These are phyloP conservation scores for Gyrodon lividus DNA, from an alignment of 768 basidiomycete species.

Conservation along the genomic window DNA sequence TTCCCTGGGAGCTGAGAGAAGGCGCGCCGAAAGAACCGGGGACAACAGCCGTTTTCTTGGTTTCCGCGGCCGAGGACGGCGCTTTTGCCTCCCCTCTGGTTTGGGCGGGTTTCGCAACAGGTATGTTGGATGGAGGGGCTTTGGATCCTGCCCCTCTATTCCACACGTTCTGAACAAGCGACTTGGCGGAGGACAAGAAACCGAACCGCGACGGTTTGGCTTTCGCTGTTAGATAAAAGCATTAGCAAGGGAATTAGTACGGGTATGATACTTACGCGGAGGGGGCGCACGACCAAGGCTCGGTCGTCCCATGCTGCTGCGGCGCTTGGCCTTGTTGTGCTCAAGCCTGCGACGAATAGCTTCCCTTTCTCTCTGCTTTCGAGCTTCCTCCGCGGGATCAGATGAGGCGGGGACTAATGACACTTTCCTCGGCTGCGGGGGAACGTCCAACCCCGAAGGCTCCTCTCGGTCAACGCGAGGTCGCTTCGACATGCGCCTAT, in stretches of 20 bases:
- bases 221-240: slow-evolving; percentile 34
- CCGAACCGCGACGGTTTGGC: slow-evolving; percentile 55
- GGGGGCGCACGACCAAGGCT: slow-evolving; percentile 42
- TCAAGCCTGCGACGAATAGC: slow-evolving; percentile 65
- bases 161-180: slow-evolving; percentile 73
- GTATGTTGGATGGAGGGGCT: slow-evolving; percentile 23
- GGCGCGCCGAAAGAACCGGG: slow-evolving; percentile 24
- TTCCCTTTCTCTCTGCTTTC: slow-evolving; percentile 48
- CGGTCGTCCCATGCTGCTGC: slow-evolving; percentile 60
- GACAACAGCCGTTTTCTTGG: slow-evolving; percentile 21
- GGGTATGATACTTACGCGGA: slow-evolving; percentile 36
- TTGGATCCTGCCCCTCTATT: slow-evolving; percentile 47
- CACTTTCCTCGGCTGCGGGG: slow-evolving; percentile 30
- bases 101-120: slow-evolving; percentile 26
- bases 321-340: slow-evolving; percentile 60
- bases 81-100: slow-evolving; percentile 14
- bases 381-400: slow-evolving; percentile 29
- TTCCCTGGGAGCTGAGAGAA: slow-evolving; percentile 5
- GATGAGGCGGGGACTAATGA: slow-evolving; percentile 30
- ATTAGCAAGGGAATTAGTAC: slow-evolving; percentile 6
- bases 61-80: slow-evolving; percentile 5
- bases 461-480: slow-evolving; percentile 37
- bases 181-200: slow-evolving; percentile 68
- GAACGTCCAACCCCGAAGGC: slow-evolving; percentile 30
- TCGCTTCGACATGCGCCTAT: slow-evolving; percentile 45